Base-by-base conservation (phyloP, 2,329 filamentous ascomycete genomes). In the Fusarium concolor region DNA sequence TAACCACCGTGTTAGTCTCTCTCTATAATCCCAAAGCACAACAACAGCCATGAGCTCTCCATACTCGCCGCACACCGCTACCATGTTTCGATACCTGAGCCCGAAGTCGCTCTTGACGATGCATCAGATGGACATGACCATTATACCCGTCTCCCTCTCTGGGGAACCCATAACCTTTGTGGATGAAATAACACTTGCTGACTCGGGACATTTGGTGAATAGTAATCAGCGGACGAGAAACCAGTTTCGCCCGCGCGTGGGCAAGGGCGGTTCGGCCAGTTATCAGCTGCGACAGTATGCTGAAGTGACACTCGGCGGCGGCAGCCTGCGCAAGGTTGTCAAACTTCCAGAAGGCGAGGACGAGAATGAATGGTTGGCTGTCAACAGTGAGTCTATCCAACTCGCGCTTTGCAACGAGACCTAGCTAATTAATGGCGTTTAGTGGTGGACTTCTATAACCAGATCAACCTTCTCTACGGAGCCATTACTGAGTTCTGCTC, bases 361-460 rank as follows among this genome's bases (percentile, higher is more conserved):
- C 77, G 87, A 96, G 82, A 97, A 97, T 78, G 96, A 99, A 81
- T 99, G 96, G 96, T 82, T 99, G 65, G 96, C 96, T 28, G 96
- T 99, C 74, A 99, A 99, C 82, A 92, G 94, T 97, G 83, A 74
- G 89, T 72, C 18, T 22, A 22, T 14, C 3, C 24, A 6, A 22
- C 12, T 12, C 8, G 17, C 8, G 14, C 15, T 3, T 9, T 20
- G 15, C 10, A 24, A 42, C 17, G 38, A 4, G 8, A 7, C 2
- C n/a, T 57, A 67, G 35, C 68, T 59, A 20, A 51, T 37, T 15
- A 6, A 22, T 24, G 24, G 11, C 45, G 29, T n/a, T 12, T 72
- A 97, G 94, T 99, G 84, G 96, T 99, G 83, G 96, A 99, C 82
- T 99, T 99, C 82, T 99, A 99, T 88, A 99, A 99, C 84, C 96